Evolutionary conservation across 2,329 filamentous ascomycete species (phyloP), one percentile per base, ranked within the genome.

Genomic region (Talaromyces verruculosus): DNA sequence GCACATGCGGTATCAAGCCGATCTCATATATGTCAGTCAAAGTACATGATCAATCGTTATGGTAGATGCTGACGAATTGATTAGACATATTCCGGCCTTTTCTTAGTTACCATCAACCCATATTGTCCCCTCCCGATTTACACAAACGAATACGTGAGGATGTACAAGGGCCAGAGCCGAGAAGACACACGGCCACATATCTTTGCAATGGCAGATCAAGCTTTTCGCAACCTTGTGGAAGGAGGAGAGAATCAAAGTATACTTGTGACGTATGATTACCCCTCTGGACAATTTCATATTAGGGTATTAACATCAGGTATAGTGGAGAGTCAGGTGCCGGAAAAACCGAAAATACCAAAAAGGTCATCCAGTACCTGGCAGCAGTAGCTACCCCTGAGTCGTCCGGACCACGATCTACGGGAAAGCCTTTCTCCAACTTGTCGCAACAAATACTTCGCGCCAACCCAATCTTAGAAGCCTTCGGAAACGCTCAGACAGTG

Each of bases 341-440:
- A 72, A 99, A 99, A 81, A 99, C 95, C 0, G 95, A 99, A 77
- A 99, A 99, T 76, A 99, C 95, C 17, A 99, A 99, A 76, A 99
- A 99, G 78, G 95, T 99, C 71, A 99, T 99, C 64, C 96, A 99
- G 74, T 99, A 99, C 75, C 87, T 99, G 51, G 95, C 95, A 15
- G 93, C 95, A 1, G 95, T 99, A 55, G 95, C 95, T 10, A 91
- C 91, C 49, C 88, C 91, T 0, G 94, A 98, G 67, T 88, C 89
- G 0, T 85, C 89, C 1, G 79, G 84, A 65, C 81, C 79, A 2
- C 84, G 85, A 75, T 85, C 78, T 81, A 89, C 83, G 80, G 83
- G 80, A 79, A 89, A 82, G 67, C 85, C 89, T 69, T 87, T 94
- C 68, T 91, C 92, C 13, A 97, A 92, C 67, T 87, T 99, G 10